Base-by-base conservation (phyloP, 176 grass and related monocot genomes). In the Eragrostis nindensis region DNA sequence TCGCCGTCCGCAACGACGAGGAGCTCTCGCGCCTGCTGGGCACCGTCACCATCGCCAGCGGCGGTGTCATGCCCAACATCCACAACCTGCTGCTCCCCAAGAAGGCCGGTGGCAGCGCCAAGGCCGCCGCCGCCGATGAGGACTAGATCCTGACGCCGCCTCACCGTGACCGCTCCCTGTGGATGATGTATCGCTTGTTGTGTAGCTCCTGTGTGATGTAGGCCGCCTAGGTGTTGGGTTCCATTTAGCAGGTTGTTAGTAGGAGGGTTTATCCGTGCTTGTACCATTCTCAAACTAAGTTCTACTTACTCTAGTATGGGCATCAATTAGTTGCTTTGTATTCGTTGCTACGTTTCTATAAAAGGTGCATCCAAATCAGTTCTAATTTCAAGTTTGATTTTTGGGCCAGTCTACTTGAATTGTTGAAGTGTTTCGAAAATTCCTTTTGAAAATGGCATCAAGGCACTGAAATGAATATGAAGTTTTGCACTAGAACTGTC, bases 31-130 rank as follows among this genome's bases (percentile, higher is more conserved):
- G 88, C 88, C 84, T 99, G 26, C 96, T 99, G 5, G 96, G 96
- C 19, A 91, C 89, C 1, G 96, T 94, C 43, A 99, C 96, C 26
- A 99, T 99, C 83, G 96, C 96, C 3, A 99, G 92, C 46, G 96
- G 96, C 0, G 96, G 96, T 17, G 96, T 99, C 48, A 99, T 99
- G 96, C 96, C 96, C 24, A 99, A 99, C 92, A 99, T 99, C 81
- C 96, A 99, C 84, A 99, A 99, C 79, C 81, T 99, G 43, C 90
- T 99, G 14, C 90, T 99, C 47, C 96, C 96, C 69, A 99, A 99
- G 88, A 99, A 99, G 84, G 22, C 83, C 0, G 88, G 88, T 0
- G 75, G 86, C 24, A 80, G 82, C 25, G 90, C 86, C 70, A 99
- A 99, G 93, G 86, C 96, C 6, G 96, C 79, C 1, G 77, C 92